Base-by-base conservation (phyloP, 805 yeast genomes). In the Saccharomycopsis capsularis region DNA sequence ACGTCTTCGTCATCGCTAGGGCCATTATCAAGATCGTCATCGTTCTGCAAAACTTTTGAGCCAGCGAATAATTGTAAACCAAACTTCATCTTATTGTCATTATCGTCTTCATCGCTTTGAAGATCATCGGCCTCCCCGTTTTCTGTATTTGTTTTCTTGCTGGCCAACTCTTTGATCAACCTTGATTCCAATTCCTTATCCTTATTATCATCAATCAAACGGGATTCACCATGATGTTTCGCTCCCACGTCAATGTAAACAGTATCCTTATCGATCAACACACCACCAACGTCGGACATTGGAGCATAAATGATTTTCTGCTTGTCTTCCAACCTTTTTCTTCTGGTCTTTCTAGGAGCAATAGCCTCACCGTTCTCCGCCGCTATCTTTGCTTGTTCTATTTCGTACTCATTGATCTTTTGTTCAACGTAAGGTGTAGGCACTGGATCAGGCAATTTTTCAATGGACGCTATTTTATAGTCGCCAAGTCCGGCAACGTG, bases 231-330 rank as follows among this genome's bases (percentile, higher is more conserved):
- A 41, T 64, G 63, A 27, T 65, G 53, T 29, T 49, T 50, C 6
- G 51, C 55, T 1, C 88, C 89, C 6, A 85, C 79, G 59, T 85
- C 97, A 52, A 93, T 87, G 60, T 90, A 93, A 2, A 93, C 99
- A 6, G 99, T 96, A 69, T 93, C 99, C 62, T 85, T 90, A 68
- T 93, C 99, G 53, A 93, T 88, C 56, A 93, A 71, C 34, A 93
- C 95, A 64, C 99, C 99, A 50, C 97, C 97, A n/a, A 93, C 96
- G 66, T 93, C 98, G 42, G 97, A 86, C 99, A 93, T 93, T 44
- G 99, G 99, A 0, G 99, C 99, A 65, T 95, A 93, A 2, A 93
- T 88, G 56, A 88, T 79, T 64, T 90, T 93, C 63, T 88, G 95
- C 58, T 83, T 87, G 61, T 93, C 99, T 56, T 93, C 98, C 47